Conservation (phyloP, 768 basidiomycete genomes). For the Cantharellus anzutake region DNA sequence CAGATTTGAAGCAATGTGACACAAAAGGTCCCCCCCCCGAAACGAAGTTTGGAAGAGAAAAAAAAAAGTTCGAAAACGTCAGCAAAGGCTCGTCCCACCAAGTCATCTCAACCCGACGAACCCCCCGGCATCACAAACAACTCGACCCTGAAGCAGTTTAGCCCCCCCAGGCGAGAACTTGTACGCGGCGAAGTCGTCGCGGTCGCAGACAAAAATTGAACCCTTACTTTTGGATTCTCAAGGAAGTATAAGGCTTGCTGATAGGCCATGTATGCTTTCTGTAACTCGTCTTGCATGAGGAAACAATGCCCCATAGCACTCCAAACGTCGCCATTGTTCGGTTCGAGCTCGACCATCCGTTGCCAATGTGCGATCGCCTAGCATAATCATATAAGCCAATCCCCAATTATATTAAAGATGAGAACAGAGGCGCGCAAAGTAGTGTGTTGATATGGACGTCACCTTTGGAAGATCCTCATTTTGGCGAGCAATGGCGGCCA, state of each 20-base stretch:
- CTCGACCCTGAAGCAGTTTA: too few relatives aligned
- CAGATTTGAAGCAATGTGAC: not conserved
- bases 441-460: slow-evolving; percentile 14
- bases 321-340: slow-evolving; percentile 98
- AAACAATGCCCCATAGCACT: slow-evolving; percentile 94
- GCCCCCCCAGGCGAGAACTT: too few relatives aligned
- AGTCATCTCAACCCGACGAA: too few relatives aligned
- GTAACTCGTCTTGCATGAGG: slow-evolving; percentile 97
- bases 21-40: too few relatives aligned
- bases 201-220: not conserved
- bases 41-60: too few relatives aligned
- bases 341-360: slow-evolving; percentile 71
- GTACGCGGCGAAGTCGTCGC: too few relatives aligned
- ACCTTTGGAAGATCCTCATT: slow-evolving; percentile 96
- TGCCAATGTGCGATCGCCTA: slow-evolving; percentile 96
- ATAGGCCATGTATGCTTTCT: slow-evolving; percentile 96
- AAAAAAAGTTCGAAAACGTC: too few relatives aligned
- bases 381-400: not conserved
- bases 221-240: slow-evolving; percentile 72
- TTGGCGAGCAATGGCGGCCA: slow-evolving; percentile 91
- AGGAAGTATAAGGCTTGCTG: slow-evolving; percentile 94
- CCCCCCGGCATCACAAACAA: too few relatives aligned
- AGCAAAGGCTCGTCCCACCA: too few relatives aligned
- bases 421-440: not conserved
- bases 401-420: slow-evolving; percentile 11